phyloP scores from a whole-genome alignment of 73 alveolate species.

The Urostyla sp. region DNA sequence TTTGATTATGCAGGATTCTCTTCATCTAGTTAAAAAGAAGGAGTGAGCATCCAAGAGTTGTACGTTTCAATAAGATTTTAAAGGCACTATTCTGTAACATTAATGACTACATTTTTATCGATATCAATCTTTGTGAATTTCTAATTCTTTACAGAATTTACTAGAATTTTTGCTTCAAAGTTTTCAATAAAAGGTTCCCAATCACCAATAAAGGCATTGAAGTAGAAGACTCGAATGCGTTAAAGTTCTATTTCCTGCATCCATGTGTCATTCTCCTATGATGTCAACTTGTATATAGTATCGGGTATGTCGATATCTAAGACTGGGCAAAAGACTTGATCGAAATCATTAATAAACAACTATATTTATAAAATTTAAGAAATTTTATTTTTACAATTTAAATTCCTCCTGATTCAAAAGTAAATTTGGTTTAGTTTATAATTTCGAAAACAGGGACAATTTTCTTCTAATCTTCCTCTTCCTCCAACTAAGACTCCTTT shows the following conservation, averaged over 20 bases:
- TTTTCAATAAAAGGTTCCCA: slow-evolving; percentile 55
- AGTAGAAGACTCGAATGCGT: neutral
- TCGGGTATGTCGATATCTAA: slow-evolving; percentile 30
- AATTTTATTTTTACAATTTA: neutral
- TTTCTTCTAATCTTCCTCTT: no score
- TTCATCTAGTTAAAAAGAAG: slow-evolving; percentile 34
- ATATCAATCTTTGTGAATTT: slow-evolving; percentile 1
- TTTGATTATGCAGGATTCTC: no score
- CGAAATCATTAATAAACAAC: slow-evolving; percentile 42
- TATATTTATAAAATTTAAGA: neutral
- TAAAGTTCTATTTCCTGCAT: neutral
- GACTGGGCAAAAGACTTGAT: slow-evolving; percentile 40
- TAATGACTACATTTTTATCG: slow-evolving; percentile 1
- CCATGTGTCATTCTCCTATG: neutral
- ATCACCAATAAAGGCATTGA: slow-evolving; percentile 35
- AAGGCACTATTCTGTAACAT: slow-evolving; percentile 27
- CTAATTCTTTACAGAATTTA: neutral
- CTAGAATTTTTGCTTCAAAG: neutral
- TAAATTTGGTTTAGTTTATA: neutral
- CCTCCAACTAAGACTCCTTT: no score
- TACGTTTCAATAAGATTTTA: slow-evolving; percentile 18
- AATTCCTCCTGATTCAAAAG: slow-evolving; percentile 32
- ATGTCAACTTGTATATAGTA: neutral
- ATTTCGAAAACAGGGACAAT: neutral
- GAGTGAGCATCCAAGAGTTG: slow-evolving; percentile 51